Evolutionary conservation across 805 yeast genomes (phyloP), one percentile per base, ranked within the genome.

Genomic region (Candida maesae): DNA sequence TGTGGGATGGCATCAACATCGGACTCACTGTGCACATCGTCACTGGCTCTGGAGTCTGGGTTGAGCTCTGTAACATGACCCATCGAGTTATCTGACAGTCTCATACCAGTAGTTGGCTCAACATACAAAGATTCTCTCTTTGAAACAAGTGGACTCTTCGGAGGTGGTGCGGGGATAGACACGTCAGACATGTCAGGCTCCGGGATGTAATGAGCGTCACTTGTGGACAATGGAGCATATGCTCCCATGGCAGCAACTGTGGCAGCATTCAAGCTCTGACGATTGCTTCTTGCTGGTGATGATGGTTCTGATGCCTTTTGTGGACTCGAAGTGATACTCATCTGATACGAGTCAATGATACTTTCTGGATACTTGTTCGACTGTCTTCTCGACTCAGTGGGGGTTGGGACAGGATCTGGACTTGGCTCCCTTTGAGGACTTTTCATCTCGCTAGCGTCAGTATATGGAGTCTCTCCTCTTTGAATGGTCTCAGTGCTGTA

Each of bases 261-360:
- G 9, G 38, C 45, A 25, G 44, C 42, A 16, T 46, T 30, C 37
- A 37, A 38, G 25, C 47, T 41, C 10, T 17, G 31, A 12, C 30
- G 38, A 12, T 20, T 16, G 11, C 19, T 16, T 26, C 27, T 38
- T 2, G 20, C 26, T 7, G 45, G 39, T 14, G 48, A 32, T 16
- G 41, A 9, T 13, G 32, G 35, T 4, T 21, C 32, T 6, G 40
- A 31, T 9, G 19, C 15, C 35, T 37, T 41, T 19, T 37, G 39
- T 5, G 49, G 46, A 19, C 42, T 39, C 8, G 42, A 38, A 19
- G 34, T 23, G 9, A n/a, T 35, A 17, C 47, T 49, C 36, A 42
- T 25, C 45, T 41, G 42, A 16, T 55, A 55, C 3, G 52, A 42
- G 19, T 55, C 59, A 34, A 55, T 51, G 20, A 56, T 53, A 35